phyloP scores from a whole-genome alignment of 1,284 basidiomycete genomes.

The Austroboletus olivaceoglutinosus region DNA sequence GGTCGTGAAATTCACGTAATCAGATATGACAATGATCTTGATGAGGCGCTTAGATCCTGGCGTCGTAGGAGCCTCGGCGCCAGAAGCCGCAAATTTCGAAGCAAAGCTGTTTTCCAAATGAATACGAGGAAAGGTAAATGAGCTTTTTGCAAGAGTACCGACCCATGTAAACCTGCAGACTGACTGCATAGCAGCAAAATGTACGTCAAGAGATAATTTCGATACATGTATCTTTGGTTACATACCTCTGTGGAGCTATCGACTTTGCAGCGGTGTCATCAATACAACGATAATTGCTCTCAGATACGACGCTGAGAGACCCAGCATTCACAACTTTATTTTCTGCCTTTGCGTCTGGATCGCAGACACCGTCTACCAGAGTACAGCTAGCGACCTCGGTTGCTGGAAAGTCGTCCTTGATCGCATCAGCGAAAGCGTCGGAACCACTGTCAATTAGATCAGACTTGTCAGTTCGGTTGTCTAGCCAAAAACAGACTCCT shows the following conservation, averaged over 20 bases:
- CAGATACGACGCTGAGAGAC: slow-evolving; percentile 25
- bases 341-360: background rate
- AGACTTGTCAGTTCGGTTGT: background rate
- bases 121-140: too few relatives aligned
- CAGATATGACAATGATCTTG: slow-evolving; percentile 66
- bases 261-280: slow-evolving; percentile 4
- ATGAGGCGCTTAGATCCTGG: slow-evolving; percentile 42
- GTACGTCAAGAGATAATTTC: background rate
- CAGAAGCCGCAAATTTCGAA: slow-evolving; percentile 14
- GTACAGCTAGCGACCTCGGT: background rate
- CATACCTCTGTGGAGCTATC: slow-evolving; percentile 9
- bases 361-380: too few relatives aligned
- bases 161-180: slow-evolving; percentile 18
- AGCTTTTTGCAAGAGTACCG: background rate
- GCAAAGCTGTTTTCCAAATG: slow-evolving; percentile 13
- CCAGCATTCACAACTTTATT: background rate
- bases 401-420: too few relatives aligned
- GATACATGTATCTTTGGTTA: background rate
- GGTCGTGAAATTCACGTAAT: slow-evolving; percentile 52
- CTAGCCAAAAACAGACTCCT: slow-evolving; percentile 10
- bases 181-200: slow-evolving; percentile 2
- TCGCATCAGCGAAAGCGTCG: background rate
- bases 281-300: slow-evolving; percentile 23
- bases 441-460: slow-evolving; percentile 6
- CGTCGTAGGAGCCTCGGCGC: background rate